Percentiles rank a stretch among this genome's conserved stretches.
phyloP scores from a whole-genome alignment of 164 flowering plant species.

The Stephania cephalantha region DNA sequence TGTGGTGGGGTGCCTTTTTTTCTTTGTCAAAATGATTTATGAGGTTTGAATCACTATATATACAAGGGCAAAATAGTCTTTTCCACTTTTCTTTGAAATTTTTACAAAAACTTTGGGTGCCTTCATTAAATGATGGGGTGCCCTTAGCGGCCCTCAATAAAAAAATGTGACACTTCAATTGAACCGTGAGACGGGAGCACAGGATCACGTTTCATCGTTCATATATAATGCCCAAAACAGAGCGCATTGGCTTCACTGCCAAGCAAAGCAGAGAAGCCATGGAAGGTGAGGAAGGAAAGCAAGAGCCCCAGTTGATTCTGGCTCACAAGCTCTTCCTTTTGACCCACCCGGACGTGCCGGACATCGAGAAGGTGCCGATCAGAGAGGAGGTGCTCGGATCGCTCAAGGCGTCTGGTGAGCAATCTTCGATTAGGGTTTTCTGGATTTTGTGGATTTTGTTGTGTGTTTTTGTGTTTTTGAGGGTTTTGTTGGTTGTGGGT shows the following conservation, averaged over 20 bases:
- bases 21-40: too few species aligned
- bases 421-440: not conserved
- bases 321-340: constrained; percentile 78
- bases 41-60: too few species aligned
- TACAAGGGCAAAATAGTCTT: too few species aligned
- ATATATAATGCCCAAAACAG: not conserved
- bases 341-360: constrained; percentile 66
- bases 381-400: constrained; percentile 59
- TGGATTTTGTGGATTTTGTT: not conserved
- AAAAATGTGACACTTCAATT: too few species aligned
- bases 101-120: too few species aligned
- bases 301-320: constrained; percentile 58
- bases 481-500: not conserved
- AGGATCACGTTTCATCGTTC: not conserved
- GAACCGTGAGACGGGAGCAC: not conserved
- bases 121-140: too few species aligned
- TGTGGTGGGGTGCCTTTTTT: too few species aligned
- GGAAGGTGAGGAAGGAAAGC: constrained; percentile 69
- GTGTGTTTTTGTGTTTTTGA: not conserved
- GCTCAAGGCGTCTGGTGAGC: constrained; percentile 57
- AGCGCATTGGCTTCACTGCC: not conserved
- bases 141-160: too few species aligned
- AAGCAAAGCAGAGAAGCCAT: constrained; percentile 9
- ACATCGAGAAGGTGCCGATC: constrained; percentile 83
- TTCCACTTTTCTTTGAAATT: too few species aligned